Evolutionary conservation across 2,329 filamentous ascomycete genomes (phyloP), one percentile per base, ranked within the genome.

Genomic region (Colletotrichum sp.): DNA sequence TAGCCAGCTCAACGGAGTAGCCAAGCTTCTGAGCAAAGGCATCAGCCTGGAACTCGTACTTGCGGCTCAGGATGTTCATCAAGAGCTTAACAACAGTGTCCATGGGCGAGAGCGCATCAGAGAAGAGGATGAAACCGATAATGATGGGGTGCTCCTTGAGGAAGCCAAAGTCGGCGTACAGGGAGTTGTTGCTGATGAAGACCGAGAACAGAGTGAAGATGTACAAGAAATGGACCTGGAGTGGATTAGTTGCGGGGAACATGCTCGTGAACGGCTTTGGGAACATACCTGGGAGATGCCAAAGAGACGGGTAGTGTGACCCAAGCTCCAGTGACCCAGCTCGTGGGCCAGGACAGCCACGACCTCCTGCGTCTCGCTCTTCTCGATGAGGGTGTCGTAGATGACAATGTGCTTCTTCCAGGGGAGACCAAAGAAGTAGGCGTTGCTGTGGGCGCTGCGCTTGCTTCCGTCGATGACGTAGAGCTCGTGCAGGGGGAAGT

Each of bases 381-480:
- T 98, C 86, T 98, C 96, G 78, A 99, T 96, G 78, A 99, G 87
- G 7, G 98, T 99, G 84, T 99, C 97, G 84, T 98, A 99, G 83
- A 99, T 98, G 82, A 99, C 97, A 88, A 99, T 99, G 88, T 99
- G 98, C 91, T 99, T 99, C 91, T 98, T 98, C 96, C 96, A 99
- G 57, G 97, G 97, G 72, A 99, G 91, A 76, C 97, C 97, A 81
- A 98, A 98, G 88, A 99, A 99, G 86, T 98, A 97, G 39, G 95
- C 95, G 83, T 98, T 98, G 85, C 94, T 95, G 87, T 98, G 95
- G 36, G 94, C 94, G 83, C 93, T 95, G 81, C 95, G 91, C 89
- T 96, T 97, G 87, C 94, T 96, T 75, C 95, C 95, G 82, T 98
- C 95, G 81, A 99, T 99, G 82, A 99, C 96, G 82, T 98, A 95